Base-by-base conservation (phyloP, 805 yeast genomes). In the Candida michaelii region DNA sequence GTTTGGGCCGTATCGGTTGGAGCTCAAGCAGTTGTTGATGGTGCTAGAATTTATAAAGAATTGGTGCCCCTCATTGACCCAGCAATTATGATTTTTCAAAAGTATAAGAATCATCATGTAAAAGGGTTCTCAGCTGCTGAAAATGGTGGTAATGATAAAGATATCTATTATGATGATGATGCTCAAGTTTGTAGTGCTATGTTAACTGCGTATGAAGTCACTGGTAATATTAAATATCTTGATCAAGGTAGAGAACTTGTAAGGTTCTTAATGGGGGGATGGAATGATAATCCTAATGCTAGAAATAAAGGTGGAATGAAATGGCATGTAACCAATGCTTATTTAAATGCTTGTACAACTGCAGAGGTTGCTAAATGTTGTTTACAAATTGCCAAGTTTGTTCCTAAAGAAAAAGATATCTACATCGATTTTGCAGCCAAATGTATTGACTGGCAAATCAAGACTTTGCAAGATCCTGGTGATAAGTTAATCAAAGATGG, bases 1-100 rank as follows among this genome's bases (percentile, higher is more conserved):
- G 76, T 82, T n/a, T 83, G 88, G 87, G 79, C 85, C 0, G 77
- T 80, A 6, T 71, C 85, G 0, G 82, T 83, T 19, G 83, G 79
- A 1, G 74, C 75, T 0, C 89, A 83, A 56, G 82, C 88, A 0
- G 67, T 82, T 39, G 80, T 80, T 1, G 89, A 83, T 53, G 86
- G 83, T 6, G 80, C 82, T 1, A 66, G 74, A 31, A 60, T 70
- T 11, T 73, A 77, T 56, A 79, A 77, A 11, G 78, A 79, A 50
- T 62, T 80, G 36, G 60, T 65, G 6, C 82, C 83, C 1, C 60
- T 80, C 54, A 60, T 82, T 31, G 77, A 67, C 17, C 79, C 77
- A 2, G 81, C 76, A 1, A 62, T 82, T 39, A 56, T 63, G 39
- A 71, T 74, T 1, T 68, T 82, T 43, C 72, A 68, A 42, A 69